Evolutionary conservation across 1,284 basidiomycete genomes (phyloP), one percentile per base, ranked within the genome.

Genomic region (Ustilago bromivora): DNA sequence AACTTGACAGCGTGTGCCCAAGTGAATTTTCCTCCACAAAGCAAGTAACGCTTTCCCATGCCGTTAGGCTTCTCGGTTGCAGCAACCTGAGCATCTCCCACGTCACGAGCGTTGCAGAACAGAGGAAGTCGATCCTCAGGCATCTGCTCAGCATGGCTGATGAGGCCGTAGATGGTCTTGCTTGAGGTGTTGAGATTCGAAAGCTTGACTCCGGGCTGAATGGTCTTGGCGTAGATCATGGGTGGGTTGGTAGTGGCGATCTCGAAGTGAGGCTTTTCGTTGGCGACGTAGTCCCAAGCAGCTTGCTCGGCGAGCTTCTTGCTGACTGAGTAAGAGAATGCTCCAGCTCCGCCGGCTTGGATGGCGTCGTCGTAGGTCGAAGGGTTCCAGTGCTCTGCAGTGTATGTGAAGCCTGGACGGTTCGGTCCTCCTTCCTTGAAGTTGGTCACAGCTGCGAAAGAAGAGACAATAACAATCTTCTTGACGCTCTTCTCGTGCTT

Each of bases 51-150:
- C 32, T 76, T 57, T 7, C 74, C 75, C 61, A 72, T 78, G 11
- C 71, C 82, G 11, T 68, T 53, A 1, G 63, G 56, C 35, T 71
- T 63, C 23, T 82, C 80, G 17, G 83, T 55, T 7, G 79, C 80
- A 1, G 57, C 76, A 0, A 85, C 78, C 54, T 87, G 86, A 0
- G 86, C 86, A 31, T 78, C 57, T 0, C 80, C 86, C 13, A 82
- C 65, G 41, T 84, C 78, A 4, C 75, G 58, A 10, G 81, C 85
- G 52, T 81, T 71, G 52, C 76, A 81, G 66, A 87, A 87, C 32
- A 87, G 80, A 13, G 86, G 86, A 8, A 87, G 71, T 1, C 86
- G 76, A 56, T 86, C 82, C 40, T 75, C 81, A 0, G 86, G 86
- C 57, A 85, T 72, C 5, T 66, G 58, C 4, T 74, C 61, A 7